Evolutionary conservation across 2,329 filamentous ascomycete species (phyloP), one percentile per base, ranked within the genome.

Genomic region (Ophiocordyceps unilateralis): DNA sequence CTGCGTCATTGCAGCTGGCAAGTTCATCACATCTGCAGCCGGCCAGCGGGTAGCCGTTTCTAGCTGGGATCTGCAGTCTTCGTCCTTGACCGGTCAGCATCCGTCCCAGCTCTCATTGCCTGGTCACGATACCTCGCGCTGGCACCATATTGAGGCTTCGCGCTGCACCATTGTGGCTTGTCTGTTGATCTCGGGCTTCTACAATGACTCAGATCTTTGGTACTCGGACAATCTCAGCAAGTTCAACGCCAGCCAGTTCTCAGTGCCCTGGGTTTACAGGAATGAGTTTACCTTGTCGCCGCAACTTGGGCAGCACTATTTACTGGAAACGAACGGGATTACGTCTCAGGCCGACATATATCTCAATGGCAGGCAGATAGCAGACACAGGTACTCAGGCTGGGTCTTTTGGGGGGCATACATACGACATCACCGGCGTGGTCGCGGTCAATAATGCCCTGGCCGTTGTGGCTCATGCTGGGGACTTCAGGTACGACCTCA

Each of bases 261-360:
- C 58, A 1, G 63, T 68, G 0, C 70, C 74, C 0, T 80, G 75
- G 74, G 52, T 77, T 21, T 80, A 78, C 48, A 65, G 74, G 12
- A 58, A 68, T 34, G 70, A 77, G 45, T 70, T 76, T 43, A 45
- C 47, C 0, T 49, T 76, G 2, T 48, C 2, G 24, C 53, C 0
- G 56, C 55, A 30, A 5, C 39, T 48, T 30, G 49, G 51, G 2
- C 55, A 63, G 28, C 67, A 75, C 48, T 72, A 67, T 47, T 62
- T 71, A 23, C 58, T 80, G 2, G 58, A 68, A 28, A 78, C 74
- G 0, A 63, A 79, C 46, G 76, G 76, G 5, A 74, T 80, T 48
- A 70, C 67, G 0, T 76, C 75, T 1, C 67, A 66, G 26, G 76
- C 72, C 1, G 75, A 79, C 48, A 66, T 81, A 6, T 77, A 65